phyloP scores from a whole-genome alignment of 768 basidiomycete species.

The Auriculariales sp. region DNA sequence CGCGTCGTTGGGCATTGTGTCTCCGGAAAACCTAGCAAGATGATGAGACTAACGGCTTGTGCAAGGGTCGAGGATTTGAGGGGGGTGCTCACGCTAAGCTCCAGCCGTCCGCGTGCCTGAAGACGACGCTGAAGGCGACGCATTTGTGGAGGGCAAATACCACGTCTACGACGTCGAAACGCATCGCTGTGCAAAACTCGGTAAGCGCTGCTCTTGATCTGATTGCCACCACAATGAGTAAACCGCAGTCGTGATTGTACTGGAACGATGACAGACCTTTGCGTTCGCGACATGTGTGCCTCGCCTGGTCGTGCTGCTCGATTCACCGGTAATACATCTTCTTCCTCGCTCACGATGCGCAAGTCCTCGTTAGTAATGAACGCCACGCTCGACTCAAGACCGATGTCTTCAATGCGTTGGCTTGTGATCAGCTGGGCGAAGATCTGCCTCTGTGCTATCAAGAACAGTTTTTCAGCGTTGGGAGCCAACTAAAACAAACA shows the following conservation, averaged over 20 bases:
- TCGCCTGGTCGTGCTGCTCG: neutral
- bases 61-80: neutral
- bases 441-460: slow-evolving; percentile 44
- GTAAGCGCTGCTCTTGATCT: slow-evolving; percentile 31
- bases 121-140: slow-evolving; percentile 53
- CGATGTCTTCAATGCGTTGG: slow-evolving; percentile 56
- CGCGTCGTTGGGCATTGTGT: slow-evolving; percentile 64
- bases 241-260: neutral
- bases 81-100: slow-evolving; percentile 46
- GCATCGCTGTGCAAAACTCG: slow-evolving; percentile 37
- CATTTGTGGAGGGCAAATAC: slow-evolving; percentile 65
- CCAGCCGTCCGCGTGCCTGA: slow-evolving; percentile 62
- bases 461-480: slow-evolving; percentile 47
- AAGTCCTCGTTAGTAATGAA: neutral
- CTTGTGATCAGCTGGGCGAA: slow-evolving; percentile 62
- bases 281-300: neutral
- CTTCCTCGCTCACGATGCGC: neutral
- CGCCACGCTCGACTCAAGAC: slow-evolving; percentile 21
- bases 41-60: slow-evolving; percentile 1
- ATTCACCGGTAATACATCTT: neutral
- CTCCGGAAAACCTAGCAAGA: slow-evolving; percentile 73
- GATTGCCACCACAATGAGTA: neutral
- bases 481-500: slow-evolving; percentile 41
- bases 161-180: slow-evolving; percentile 44
- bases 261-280: neutral